Conservation (phyloP, 371 early-diverging fungal species). For the Mortierella sp. region DNA sequence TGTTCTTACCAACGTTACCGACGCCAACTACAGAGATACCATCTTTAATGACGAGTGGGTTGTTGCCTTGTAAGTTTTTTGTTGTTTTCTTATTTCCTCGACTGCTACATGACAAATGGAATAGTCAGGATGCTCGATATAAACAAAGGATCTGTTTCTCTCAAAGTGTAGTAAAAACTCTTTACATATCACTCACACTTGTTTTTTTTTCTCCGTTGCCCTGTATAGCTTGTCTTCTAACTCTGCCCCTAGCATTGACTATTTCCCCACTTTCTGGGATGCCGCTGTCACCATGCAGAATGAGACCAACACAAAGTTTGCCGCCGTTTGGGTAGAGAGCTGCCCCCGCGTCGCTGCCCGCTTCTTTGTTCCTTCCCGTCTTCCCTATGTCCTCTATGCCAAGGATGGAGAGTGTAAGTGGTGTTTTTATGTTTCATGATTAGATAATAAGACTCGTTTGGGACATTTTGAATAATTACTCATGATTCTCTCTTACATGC, state of each 20-base stretch:
- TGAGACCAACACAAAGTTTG: slow-evolving; percentile 41
- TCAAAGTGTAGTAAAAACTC: neutral
- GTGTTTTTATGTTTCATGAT: neutral
- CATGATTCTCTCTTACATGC: neutral
- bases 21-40: slow-evolving; percentile 36
- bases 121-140: neutral
- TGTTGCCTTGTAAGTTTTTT: slow-evolving; percentile 47
- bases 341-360: slow-evolving; percentile 43
- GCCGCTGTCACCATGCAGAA: slow-evolving; percentile 35
- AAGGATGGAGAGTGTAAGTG: slow-evolving; percentile 55
- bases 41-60: slow-evolving; percentile 51
- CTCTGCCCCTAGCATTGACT: slow-evolving; percentile 37
- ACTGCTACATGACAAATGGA: no score
- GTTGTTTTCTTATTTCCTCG: neutral
- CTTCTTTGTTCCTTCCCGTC: slow-evolving; percentile 54
- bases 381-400: slow-evolving; percentile 50
- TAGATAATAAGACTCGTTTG: no score
- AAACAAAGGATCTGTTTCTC: neutral
- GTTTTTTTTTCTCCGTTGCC: neutral
- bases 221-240: slow-evolving; percentile 28
- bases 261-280: slow-evolving; percentile 45
- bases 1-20: slow-evolving; percentile 35
- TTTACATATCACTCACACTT: neutral
- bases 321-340: slow-evolving; percentile 52
- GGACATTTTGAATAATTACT: neutral